Base-by-base conservation (phyloP, 768 basidiomycete species). In the Suillus placidus region DNA sequence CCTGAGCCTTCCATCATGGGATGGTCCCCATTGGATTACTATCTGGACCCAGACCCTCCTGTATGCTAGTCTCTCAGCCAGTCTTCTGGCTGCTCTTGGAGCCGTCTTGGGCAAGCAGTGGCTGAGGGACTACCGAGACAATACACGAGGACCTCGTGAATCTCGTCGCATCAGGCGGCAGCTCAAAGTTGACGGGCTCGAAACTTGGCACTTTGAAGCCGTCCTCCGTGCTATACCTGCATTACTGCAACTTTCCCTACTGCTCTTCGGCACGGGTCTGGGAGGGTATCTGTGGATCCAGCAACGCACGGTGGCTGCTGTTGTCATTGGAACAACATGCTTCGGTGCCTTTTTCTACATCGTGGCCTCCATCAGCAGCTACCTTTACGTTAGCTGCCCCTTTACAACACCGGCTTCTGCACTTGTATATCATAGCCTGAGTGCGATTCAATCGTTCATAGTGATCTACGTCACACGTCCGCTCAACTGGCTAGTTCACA, bases 51-150 rank as follows among this genome's bases (percentile, higher is more conserved):
- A 68, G 30, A 55, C 51, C 10, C 61, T 68, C 1, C 12, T 68
- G 26, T 68, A 68, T 45, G 61, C 67, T 6, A 68, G 67, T 63
- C 67, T 68, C 52, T 30, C 43, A 4, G 38, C 51, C 26, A 68
- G 67, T 16, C 60, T 68, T 47, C 52, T 68, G 18, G 67, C 67
- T 55, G 67, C 67, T 30, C 38, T 64, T 30, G 67, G 67, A 10
- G 67, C 67, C 13, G 64, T 68, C 35, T 47, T 68, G 23, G 67
- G 67, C 4, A 68, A 68, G 34, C 67, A 68, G 47, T 68, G 67
- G 43, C 9, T 45, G 9, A 45, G 43, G 20, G 43, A 45, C 43
- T 45, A 45, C 43, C 20, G 20, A 45, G 43, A 45, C 20, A 45
- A 45, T 20, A 45, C 43, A 45, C 43, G 43, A 45, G 43, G 43